Evolutionary conservation across 768 basidiomycete genomes (phyloP).

Genomic region (Lentinus brumalis): DNA sequence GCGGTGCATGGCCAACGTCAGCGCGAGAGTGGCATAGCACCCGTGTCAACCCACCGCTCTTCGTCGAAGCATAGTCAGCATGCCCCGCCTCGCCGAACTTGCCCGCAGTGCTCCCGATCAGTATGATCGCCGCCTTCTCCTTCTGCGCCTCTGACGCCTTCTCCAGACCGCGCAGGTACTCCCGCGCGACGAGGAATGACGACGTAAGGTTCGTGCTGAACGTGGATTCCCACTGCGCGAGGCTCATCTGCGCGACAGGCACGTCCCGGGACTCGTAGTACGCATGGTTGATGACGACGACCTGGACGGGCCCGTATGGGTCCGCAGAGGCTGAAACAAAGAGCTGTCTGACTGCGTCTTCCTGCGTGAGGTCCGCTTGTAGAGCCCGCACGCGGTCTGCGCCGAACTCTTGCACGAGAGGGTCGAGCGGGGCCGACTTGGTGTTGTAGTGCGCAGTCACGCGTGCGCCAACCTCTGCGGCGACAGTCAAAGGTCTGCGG

Average conservation of each 20-base stretch:
- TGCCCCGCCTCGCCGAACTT: constrained; percentile 73
- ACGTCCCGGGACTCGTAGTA: constrained; percentile 48
- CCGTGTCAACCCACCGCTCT: constrained; percentile 54
- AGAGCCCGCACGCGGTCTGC: constrained; percentile 33
- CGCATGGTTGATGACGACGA: constrained; percentile 65
- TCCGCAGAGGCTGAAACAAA: constrained; percentile 39
- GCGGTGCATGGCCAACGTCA: not conserved
- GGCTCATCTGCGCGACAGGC: constrained; percentile 56
- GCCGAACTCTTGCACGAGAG: constrained; percentile 42
- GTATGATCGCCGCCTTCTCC: constrained; percentile 58
- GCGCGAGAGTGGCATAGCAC: not conserved
- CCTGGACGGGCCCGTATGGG: constrained; percentile 54
- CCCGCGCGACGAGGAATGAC: constrained; percentile 66
- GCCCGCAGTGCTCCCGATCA: constrained; percentile 73
- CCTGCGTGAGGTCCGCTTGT: constrained; percentile 62
- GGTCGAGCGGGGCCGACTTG: constrained; percentile 43
- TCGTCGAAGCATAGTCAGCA: constrained; percentile 66
- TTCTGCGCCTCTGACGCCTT: constrained; percentile 39
- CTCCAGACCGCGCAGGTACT: constrained; percentile 54
- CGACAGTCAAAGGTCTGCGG: not conserved
- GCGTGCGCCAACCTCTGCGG: constrained; percentile 64
- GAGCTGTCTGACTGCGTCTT: constrained; percentile 51
- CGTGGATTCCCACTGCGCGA: constrained; percentile 65
- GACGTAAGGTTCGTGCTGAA: constrained; percentile 66
- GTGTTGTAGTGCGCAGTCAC: constrained; percentile 76